phyloP scores from a whole-genome alignment of 2,329 filamentous ascomycete species.

The Orbilia oligospora region DNA sequence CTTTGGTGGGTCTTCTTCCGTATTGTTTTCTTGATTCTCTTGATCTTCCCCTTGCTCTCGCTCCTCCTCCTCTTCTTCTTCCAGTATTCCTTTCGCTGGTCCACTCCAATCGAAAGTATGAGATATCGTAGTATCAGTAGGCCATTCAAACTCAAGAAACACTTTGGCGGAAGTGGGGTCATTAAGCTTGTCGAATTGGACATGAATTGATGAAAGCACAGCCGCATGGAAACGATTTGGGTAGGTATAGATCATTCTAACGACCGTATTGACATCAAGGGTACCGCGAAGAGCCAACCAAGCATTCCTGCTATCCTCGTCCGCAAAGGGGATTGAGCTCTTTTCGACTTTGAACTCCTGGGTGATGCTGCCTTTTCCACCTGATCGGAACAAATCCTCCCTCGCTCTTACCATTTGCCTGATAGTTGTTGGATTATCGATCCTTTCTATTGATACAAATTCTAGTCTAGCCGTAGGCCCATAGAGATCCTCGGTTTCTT shows the following conservation, averaged over 20 bases:
- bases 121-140: no score
- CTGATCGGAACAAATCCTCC: background rate
- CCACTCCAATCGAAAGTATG: no score
- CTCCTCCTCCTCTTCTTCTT: no score
- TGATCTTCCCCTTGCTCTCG: no score
- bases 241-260: constrained; percentile 4
- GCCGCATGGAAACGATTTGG: background rate
- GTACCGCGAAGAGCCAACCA: constrained; percentile 23
- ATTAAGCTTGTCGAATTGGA: background rate
- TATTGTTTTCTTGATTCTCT: no score
- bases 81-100: no score
- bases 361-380: background rate
- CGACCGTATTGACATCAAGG: background rate
- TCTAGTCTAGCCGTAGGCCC: background rate
- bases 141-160: constrained; percentile 4
- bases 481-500: background rate
- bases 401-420: background rate
- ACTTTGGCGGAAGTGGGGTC: background rate
- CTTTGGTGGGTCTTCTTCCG: background rate
- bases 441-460: background rate
- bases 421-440: background rate
- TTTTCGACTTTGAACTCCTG: background rate
- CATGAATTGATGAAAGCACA: background rate
- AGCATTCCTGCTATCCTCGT: background rate
- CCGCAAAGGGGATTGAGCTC: background rate